These are phyloP conservation scores for Nannochloris sp. DNA, from an alignment of 139 green algal species.

Conservation along the genomic window DNA sequence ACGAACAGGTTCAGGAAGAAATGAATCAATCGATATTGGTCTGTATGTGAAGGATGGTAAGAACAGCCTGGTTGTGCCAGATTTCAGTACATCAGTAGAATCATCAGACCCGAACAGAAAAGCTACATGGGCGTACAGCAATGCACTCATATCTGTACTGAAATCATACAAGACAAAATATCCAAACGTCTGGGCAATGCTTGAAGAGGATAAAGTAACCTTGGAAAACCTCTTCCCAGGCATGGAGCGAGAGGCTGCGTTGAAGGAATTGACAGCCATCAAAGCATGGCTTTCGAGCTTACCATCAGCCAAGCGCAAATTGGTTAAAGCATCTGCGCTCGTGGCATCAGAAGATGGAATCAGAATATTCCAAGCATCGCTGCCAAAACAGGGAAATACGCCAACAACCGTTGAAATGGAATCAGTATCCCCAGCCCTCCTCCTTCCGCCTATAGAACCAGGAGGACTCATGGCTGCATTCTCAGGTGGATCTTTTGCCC, in stretches of 20 bases:
- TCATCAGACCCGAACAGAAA: background rate
- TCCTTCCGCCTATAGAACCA: slow-evolving; percentile 56
- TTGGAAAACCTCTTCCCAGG: slow-evolving; percentile 18
- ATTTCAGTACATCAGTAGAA: slow-evolving; percentile 11
- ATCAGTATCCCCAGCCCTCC: slow-evolving; percentile 56
- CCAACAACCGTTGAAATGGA: slow-evolving; percentile 50
- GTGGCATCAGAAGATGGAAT: slow-evolving; percentile 67
- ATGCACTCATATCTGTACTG: slow-evolving; percentile 41
- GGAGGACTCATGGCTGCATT: slow-evolving; percentile 26
- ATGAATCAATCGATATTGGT: slow-evolving; percentile 62
- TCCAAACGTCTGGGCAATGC: slow-evolving; percentile 37
- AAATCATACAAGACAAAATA: slow-evolving; percentile 50
- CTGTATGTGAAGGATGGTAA: slow-evolving; percentile 62
- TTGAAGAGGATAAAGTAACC: slow-evolving; percentile 18
- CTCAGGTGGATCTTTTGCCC: slow-evolving; percentile 61
- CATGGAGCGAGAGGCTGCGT: slow-evolving; percentile 1
- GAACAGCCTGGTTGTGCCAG: slow-evolving; percentile 65
- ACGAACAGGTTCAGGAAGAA: slow-evolving; percentile 28
- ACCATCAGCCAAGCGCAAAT: slow-evolving; percentile 46
- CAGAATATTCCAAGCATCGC: slow-evolving; percentile 45
- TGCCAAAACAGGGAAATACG: slow-evolving; percentile 12
- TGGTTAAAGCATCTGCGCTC: slow-evolving; percentile 50
- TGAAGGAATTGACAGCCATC: slow-evolving; percentile 19
- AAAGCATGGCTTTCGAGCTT: slow-evolving; percentile 58
- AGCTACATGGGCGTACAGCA: slow-evolving; percentile 62